Evolutionary conservation across 2,329 filamentous ascomycete species (phyloP).

Genomic region (Diaporthe aspalathi): DNA sequence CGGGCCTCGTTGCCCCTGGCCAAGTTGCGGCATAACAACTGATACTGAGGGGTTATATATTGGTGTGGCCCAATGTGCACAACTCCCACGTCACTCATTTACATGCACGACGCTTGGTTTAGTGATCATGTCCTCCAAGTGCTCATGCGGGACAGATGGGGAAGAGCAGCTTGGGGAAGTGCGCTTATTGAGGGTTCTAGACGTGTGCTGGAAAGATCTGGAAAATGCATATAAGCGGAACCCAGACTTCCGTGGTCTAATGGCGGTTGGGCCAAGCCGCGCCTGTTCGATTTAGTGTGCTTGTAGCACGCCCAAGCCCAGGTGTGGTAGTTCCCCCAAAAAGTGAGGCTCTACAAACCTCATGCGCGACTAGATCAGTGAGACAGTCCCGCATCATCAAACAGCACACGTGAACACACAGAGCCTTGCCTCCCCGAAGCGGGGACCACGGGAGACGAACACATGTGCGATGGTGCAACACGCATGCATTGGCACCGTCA

Average conservation of each 20-base stretch:
- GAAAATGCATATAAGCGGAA: background rate
- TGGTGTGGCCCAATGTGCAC: background rate
- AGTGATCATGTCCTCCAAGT: background rate
- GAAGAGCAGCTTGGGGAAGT: background rate
- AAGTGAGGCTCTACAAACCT: background rate
- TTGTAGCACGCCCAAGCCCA: background rate
- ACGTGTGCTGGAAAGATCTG: background rate
- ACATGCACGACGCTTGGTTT: background rate
- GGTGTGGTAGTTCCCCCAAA: background rate
- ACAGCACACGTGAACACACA: background rate
- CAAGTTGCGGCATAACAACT: background rate
- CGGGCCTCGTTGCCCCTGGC: background rate
- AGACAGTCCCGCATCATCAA: background rate
- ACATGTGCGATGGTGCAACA: background rate
- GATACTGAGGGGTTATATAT: background rate
- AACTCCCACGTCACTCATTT: background rate
- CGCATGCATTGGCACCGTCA: background rate
- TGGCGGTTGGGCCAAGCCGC: background rate
- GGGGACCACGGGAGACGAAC: too few relatives aligned
- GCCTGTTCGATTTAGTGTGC: background rate
- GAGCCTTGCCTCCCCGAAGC: background rate
- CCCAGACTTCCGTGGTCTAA: background rate
- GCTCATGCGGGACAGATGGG: background rate
- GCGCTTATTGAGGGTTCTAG: background rate
- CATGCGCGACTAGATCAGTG: background rate